Percentiles rank a stretch among this genome's conserved stretches.
Conservation (phyloP, 1,284 basidiomycete genomes). For the Phaffia rhodozyma region DNA sequence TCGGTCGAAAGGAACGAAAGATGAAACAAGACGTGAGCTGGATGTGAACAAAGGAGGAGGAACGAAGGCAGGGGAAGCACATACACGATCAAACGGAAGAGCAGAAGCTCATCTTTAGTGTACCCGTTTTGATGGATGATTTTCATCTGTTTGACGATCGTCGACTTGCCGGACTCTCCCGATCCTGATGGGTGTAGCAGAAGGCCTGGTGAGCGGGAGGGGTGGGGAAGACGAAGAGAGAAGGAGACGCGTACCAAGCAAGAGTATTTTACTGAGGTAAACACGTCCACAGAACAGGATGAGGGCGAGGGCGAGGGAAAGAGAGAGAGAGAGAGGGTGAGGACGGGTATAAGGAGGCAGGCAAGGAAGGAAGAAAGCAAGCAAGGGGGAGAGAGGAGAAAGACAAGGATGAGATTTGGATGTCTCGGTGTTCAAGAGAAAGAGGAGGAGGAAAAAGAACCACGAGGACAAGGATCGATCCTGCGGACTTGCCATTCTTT, state of each 20-base stretch:
- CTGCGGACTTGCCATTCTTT: too few relatives aligned
- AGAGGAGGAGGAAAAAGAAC: too few relatives aligned
- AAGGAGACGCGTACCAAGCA: too few relatives aligned
- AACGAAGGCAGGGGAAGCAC: slow-evolving; percentile 17
- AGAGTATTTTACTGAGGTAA: too few relatives aligned
- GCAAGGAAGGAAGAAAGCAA: slow-evolving; percentile 7
- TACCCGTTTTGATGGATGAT: slow-evolving; percentile 96
- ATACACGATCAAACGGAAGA: slow-evolving; percentile 61
- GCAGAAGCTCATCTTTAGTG: slow-evolving; percentile 61
- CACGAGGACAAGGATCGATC: too few relatives aligned
- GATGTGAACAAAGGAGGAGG: not conserved
- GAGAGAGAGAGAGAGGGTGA: not conserved
- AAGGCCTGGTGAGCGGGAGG: too few relatives aligned
- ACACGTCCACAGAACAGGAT: not conserved
- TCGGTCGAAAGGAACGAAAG: not conserved
- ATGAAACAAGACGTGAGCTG: not conserved
- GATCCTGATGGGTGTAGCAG: too few relatives aligned
- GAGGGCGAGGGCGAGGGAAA: not conserved
- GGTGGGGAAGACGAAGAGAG: too few relatives aligned
- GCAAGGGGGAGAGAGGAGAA: slow-evolving; percentile 1
- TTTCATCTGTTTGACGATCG: slow-evolving; percentile 99
- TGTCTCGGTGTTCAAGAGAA: too few relatives aligned
- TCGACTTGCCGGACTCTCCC: slow-evolving; percentile 86
- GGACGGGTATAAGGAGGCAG: not conserved
- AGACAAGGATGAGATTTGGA: too few relatives aligned